Conservation (phyloP, 2,329 filamentous ascomycete genomes). For the Fusarium stilboides region DNA sequence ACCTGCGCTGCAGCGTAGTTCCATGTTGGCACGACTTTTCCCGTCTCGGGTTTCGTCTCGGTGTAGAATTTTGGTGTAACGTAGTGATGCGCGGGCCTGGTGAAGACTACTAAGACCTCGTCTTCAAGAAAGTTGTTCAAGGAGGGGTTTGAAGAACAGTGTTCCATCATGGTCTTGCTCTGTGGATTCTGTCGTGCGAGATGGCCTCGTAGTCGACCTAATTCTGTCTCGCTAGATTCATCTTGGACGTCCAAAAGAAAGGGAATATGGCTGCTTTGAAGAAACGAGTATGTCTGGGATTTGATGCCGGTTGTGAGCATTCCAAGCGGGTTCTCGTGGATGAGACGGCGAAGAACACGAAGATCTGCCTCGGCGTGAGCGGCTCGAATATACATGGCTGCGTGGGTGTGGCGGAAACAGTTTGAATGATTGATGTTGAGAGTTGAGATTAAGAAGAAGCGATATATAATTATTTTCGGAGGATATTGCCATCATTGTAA, state of each 20-base stretch:
- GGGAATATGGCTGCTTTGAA: constrained; percentile 74
- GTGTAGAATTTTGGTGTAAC: constrained; percentile 78
- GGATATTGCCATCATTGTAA: rapidly evolving
- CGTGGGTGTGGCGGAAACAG: background rate
- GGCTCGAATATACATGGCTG: constrained; percentile 41
- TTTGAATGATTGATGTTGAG: background rate
- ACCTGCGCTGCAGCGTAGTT: constrained; percentile 77
- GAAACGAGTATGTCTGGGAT: constrained; percentile 62
- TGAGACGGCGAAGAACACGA: constrained; percentile 66
- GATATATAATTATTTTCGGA: background rate
- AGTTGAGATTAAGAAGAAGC: background rate
- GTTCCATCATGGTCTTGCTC: constrained; percentile 70
- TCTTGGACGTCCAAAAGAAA: constrained; percentile 68
- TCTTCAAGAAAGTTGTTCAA: constrained; percentile 55
- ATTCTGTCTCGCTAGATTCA: constrained; percentile 56
- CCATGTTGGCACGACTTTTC: constrained; percentile 80
- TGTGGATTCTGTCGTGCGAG: constrained; percentile 75
- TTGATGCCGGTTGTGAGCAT: constrained; percentile 73
- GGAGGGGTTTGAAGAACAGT: constrained; percentile 28
- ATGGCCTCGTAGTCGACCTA: constrained; percentile 69
- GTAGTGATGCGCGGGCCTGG: constrained; percentile 70
- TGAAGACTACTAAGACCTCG: constrained; percentile 77
- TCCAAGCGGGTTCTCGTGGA: constrained; percentile 72
- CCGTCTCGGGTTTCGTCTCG: constrained; percentile 74
- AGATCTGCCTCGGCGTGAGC: constrained; percentile 67